Conservation (phyloP, 2,329 filamentous ascomycete species). For the Botrytis fragariae region DNA sequence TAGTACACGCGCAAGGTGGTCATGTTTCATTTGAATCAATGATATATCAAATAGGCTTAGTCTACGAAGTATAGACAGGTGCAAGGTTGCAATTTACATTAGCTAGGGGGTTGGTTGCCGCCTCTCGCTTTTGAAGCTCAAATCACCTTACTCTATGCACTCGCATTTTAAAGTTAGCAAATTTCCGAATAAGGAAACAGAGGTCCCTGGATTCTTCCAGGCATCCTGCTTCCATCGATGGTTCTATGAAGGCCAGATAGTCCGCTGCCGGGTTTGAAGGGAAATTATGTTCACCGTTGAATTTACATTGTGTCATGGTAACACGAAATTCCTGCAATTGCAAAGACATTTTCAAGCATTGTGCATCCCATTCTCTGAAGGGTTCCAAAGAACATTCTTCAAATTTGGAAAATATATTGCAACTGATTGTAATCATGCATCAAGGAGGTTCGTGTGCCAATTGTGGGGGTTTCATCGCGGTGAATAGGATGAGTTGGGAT, state of each 20-base stretch:
- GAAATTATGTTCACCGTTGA: not conserved
- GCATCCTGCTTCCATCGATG: not conserved
- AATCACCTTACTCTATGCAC: not conserved
- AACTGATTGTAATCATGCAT: not conserved
- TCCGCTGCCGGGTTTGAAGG: not conserved
- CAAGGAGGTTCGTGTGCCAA: not conserved
- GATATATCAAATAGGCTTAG: not conserved
- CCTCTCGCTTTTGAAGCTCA: not conserved
- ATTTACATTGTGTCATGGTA: not conserved
- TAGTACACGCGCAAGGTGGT: not conserved
- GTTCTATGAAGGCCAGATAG: not conserved
- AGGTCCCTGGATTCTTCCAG: not conserved
- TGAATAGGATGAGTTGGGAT: not conserved
- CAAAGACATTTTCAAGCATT: not conserved
- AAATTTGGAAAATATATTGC: not conserved
- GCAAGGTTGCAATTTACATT: not conserved
- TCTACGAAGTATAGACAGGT: not conserved
- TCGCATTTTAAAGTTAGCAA: not conserved
- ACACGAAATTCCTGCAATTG: not conserved
- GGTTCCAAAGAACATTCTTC: not conserved
- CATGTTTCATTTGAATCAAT: not conserved
- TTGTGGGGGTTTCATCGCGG: slow-evolving; percentile 2
- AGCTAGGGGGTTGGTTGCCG: not conserved
- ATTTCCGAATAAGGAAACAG: not conserved
- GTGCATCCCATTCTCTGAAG: not conserved